These are phyloP conservation scores for Hortiboletus flavorubellus DNA, from an alignment of 768 basidiomycete species.

Conservation along the genomic window DNA sequence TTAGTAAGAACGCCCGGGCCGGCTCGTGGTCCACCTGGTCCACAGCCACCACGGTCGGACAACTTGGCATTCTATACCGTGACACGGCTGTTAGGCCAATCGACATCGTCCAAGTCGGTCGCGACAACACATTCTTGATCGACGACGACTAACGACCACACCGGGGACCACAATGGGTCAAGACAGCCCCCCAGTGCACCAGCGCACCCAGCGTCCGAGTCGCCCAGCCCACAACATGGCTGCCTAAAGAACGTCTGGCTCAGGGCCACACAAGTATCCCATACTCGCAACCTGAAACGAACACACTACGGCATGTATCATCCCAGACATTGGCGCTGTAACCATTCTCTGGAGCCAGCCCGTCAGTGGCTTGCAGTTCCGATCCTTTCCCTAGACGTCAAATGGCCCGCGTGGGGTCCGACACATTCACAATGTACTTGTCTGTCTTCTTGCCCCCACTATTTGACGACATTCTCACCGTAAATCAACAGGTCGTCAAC, in stretches of 20 bases:
- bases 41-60: too few relatives aligned
- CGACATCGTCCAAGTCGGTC: constrained; percentile 3
- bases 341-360: constrained; percentile 53
- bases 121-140: constrained; percentile 14
- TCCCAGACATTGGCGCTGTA: constrained; percentile 50
- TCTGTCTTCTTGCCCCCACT: constrained; percentile 20
- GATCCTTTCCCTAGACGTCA: constrained; percentile 47
- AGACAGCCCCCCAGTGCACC: constrained; percentile 44
- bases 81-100: too few relatives aligned
- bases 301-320: constrained; percentile 36
- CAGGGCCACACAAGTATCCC: constrained; percentile 52
- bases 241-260: constrained; percentile 58
- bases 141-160: constrained; percentile 1
- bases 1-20: too few relatives aligned
- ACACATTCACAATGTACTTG: constrained; percentile 55
- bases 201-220: constrained; percentile 33
- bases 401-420: constrained; percentile 51
- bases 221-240: constrained; percentile 40
- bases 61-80: too few relatives aligned
- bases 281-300: not conserved
- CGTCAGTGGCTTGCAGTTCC: constrained; percentile 45
- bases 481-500: constrained; percentile 46
- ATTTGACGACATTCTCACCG: constrained; percentile 31
- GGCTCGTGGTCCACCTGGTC: too few relatives aligned
- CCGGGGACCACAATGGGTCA: constrained; percentile 36